Base-by-base conservation (phyloP, 306 rosid genomes). In the Malus sylvestris region DNA sequence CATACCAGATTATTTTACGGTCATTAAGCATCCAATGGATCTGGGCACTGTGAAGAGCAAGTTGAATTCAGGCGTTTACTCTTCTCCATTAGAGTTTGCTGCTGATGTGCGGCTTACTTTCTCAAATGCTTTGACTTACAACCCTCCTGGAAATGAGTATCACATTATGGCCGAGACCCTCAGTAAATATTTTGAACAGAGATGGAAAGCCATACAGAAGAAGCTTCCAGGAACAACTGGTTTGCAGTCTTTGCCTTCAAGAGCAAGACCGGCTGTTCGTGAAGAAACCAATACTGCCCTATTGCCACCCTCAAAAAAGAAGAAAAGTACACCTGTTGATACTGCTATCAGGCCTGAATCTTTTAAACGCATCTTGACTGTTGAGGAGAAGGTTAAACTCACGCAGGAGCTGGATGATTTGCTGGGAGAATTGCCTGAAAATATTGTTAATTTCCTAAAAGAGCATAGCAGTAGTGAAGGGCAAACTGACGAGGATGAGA, bases 21-120 rank as follows among this genome's bases (percentile, higher is more conserved):
- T 94, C 72, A 92, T 94, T 79, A 91, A 91, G 81, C 89, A 89
- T 86, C 98, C 98, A 59, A 94, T 94, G 98, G 98, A 94, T 84
- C 73, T 94, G 85, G 96, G 98, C 44, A 90, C 98, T 1, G 92
- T 94, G 61, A 88, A 87, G 89, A 81, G 84, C 75, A 91, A 83
- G 85, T 23, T 91, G 22, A 49, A 84, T 59, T 83, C 90, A 23
- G 90, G 93, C 19, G 80, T 81, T 73, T 94, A 91, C 76, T 78
- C 87, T 4, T 81, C 68, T 80, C 96, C 90, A 2, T 67, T 86
- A 74, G 90, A 76, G 64, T 94, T 91, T 86, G 94, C 95, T 79
- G 88, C 87, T 29, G 97, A 94, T 83, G 95, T 94, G 74, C 81
- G 96, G 59, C 87, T 91, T 81, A 89, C 98, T 22, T 94, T 91